phyloP scores from a whole-genome alignment of 129 eudicot genomes.

The Centaurea solstitialis region DNA sequence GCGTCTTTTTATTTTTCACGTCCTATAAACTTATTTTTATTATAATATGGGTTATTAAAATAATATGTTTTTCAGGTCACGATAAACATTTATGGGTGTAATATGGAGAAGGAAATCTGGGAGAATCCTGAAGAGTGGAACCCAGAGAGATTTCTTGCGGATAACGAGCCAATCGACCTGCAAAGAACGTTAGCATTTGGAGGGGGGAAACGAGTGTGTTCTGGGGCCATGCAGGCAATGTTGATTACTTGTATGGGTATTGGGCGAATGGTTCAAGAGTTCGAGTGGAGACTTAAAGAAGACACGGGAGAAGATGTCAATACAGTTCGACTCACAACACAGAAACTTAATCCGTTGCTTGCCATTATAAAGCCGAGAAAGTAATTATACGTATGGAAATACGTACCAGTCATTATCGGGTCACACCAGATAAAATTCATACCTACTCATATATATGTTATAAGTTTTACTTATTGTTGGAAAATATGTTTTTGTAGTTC shows the following conservation, averaged over 20 bases:
- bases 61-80: conserved; percentile 35
- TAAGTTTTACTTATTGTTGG: too few relatives aligned
- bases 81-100: conserved; percentile 53
- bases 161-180: conserved; percentile 11
- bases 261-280: conserved; percentile 61
- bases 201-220: conserved; percentile 38
- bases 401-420: background rate
- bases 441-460: too few relatives aligned
- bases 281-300: conserved; percentile 53
- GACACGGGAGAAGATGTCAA: conserved; percentile 40
- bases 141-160: conserved; percentile 53
- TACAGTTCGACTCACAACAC: conserved; percentile 53
- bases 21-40: too few relatives aligned
- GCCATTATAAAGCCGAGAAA: conserved; percentile 44
- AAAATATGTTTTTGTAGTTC: too few relatives aligned
- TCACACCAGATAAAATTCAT: background rate
- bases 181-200: conserved; percentile 34
- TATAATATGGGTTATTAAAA: background rate
- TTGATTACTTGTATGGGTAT: conserved; percentile 41
- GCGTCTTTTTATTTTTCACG: too few relatives aligned
- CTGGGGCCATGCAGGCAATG: conserved; percentile 53
- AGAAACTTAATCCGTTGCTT: conserved; percentile 57
- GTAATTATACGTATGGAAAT: background rate
- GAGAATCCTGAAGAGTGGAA: conserved; percentile 58
- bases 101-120: conserved; percentile 55